Evolutionary conservation across 1,284 basidiomycete genomes (phyloP), one percentile per base, ranked within the genome.

Genomic region (Pseudozyma sp.): DNA sequence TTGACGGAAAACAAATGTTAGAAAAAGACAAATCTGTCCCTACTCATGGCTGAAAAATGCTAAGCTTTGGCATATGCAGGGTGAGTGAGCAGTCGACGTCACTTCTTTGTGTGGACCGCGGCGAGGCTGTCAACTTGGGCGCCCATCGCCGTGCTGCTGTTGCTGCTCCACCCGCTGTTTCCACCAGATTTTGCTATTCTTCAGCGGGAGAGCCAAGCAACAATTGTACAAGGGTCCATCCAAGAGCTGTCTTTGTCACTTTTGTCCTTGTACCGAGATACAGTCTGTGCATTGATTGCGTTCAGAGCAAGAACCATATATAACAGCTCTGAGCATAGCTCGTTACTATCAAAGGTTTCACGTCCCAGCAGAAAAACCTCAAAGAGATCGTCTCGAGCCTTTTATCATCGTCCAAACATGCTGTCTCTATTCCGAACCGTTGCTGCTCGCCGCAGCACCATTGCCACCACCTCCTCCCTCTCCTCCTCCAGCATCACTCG

Each of bases 71-170:
- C 10, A 25, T 25, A 47, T 47, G 45, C 45, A 21, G 19, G 45
- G 45, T 47, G 45, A 47, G 45, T 47, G 45, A 47, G 45, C 45
- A 47, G 11, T 25, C 14, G 18, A 47, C 45, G 45, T 47, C 45
- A 40, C 16, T 4, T n/a, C 39, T 40, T 14, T n/a, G 25, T 31
- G 25, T 31, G 25, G 25, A 31, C 25, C 25, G 25, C 25, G 25
- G 25, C 25, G 25, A 31, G 25, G 25, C 25, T 31, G 25, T 31
- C 25, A 31, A 31, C 25, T 31, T 31, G 25, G 25, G 25, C 25
- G 25, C 25, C 25, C 25, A 3, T 31, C 25, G 25, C 25, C 25
- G 25, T 31, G 25, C 25, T 31, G 25, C 25, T 31, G 25, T 31
- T 31, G 25, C 25, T 31, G 25, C 25, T 31, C 25, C 25, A 31